These are phyloP conservation scores for Diaporthe citri DNA, from an alignment of 2,329 filamentous ascomycete species.

Conservation along the genomic window DNA sequence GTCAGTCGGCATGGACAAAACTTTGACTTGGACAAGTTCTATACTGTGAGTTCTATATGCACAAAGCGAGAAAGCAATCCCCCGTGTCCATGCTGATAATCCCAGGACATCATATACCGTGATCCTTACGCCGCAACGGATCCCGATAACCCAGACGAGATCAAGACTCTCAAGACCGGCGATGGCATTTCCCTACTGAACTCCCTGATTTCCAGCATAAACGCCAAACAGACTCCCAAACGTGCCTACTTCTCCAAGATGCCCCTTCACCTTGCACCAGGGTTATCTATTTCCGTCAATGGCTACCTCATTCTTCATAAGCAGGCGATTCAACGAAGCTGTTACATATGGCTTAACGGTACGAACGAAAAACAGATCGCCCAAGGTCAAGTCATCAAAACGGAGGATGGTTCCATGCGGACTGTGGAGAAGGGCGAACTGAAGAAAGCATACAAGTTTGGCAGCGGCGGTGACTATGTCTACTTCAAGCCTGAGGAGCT, in stretches of 20 bases:
- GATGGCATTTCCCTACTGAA: constrained; percentile 84
- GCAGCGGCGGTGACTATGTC: constrained; percentile 90
- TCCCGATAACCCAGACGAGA: constrained; percentile 69
- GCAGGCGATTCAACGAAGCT: constrained; percentile 83
- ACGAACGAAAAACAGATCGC: constrained; percentile 82
- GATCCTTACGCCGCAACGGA: constrained; percentile 73
- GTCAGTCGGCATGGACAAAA: constrained; percentile 77
- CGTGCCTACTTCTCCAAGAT: constrained; percentile 88
- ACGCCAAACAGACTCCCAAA: constrained; percentile 88
- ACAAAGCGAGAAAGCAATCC: too few relatives aligned
- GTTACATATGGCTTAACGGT: constrained; percentile 84
- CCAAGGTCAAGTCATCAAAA: constrained; percentile 77
- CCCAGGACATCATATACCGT: constrained; percentile 89
- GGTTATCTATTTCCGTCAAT: constrained; percentile 88
- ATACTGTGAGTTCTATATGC: constrained; percentile 76
- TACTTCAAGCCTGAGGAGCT: constrained; percentile 89
- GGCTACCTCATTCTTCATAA: constrained; percentile 91
- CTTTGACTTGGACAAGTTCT: constrained; percentile 90
- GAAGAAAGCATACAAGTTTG: constrained; percentile 95
- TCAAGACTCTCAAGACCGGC: constrained; percentile 75
- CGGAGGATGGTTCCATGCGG: constrained; percentile 82
- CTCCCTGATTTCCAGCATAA: constrained; percentile 87
- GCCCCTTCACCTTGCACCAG: constrained; percentile 88
- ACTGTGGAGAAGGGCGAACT: constrained; percentile 85
- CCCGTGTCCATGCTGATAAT: background rate